These are phyloP conservation scores for Lasiodiplodia hormozganensis DNA, from an alignment of 2,329 filamentous ascomycete species.

Conservation along the genomic window DNA sequence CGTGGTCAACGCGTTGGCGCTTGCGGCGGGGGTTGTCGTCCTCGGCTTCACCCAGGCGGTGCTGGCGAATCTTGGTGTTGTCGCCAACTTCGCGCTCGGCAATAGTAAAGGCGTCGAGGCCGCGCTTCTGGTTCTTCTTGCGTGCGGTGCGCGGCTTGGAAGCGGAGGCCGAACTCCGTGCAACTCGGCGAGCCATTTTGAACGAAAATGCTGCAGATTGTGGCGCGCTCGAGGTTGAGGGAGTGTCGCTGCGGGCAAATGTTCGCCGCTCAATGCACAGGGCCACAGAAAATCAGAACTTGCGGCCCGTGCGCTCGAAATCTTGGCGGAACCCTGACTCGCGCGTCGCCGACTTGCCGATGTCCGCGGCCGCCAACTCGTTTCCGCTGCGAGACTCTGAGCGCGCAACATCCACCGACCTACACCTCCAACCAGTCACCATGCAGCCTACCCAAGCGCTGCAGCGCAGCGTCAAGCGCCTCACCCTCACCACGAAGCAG, in stretches of 20 bases:
- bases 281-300: conserved; percentile 23
- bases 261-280: neutral
- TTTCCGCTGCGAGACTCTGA: conserved; percentile 7
- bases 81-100: conserved; percentile 65
- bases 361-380: conserved; percentile 13
- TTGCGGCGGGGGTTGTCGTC: conserved; percentile 50
- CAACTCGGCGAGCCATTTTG: conserved; percentile 55
- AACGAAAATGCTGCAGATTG: neutral
- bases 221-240: neutral
- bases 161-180: conserved; percentile 46
- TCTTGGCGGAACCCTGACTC: conserved; percentile 10
- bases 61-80: conserved; percentile 59
- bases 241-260: neutral
- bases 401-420: neutral
- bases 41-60: conserved; percentile 64
- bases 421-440: conserved; percentile 34
- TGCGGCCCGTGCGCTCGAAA: conserved; percentile 14
- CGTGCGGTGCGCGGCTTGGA: conserved; percentile 42
- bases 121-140: conserved; percentile 59
- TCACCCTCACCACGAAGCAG: conserved; percentile 89
- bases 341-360: conserved; percentile 17
- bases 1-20: conserved; percentile 55
- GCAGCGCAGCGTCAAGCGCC: conserved; percentile 72
- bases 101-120: conserved; percentile 69
- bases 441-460: conserved; percentile 76